A percentile compares a stretch with the other conserved stretches of the same genome.
Evolutionary conservation across 441 rosid genomes (phyloP).

Genomic region (Adansonia rubrostipa): DNA sequence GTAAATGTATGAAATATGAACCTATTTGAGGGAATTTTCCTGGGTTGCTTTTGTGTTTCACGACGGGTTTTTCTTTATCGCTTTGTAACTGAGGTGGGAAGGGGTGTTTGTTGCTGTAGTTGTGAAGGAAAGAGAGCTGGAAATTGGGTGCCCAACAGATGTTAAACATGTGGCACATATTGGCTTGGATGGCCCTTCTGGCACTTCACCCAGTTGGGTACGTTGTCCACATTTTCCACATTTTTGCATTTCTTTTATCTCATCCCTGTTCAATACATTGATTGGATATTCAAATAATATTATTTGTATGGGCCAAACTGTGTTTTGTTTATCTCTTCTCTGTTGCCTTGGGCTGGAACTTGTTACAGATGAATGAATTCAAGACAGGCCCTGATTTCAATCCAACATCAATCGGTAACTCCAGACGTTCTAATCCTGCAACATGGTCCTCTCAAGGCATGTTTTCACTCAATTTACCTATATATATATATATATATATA

Average conservation of each 20-base stretch:
- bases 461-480: constrained; percentile 11
- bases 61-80: constrained; percentile 2
- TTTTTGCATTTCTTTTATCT: neutral
- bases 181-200: constrained; percentile 68
- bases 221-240: constrained; percentile 22
- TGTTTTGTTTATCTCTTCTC: constrained; percentile 20
- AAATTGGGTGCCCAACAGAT: constrained; percentile 74
- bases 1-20: neutral
- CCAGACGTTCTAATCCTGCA: constrained; percentile 47
- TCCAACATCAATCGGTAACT: constrained; percentile 43
- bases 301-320: neutral
- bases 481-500: neutral
- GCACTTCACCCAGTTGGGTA: constrained; percentile 64
- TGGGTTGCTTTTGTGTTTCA: neutral
- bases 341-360: constrained; percentile 8
- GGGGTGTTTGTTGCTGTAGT: constrained; percentile 35
- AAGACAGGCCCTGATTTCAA: constrained; percentile 62
- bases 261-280: neutral
- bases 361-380: constrained; percentile 75
- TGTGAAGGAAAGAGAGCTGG: constrained; percentile 65
- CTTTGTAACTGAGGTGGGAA: constrained; percentile 20
- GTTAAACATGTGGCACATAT: constrained; percentile 77
- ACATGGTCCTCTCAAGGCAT: constrained; percentile 89
- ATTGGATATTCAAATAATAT: neutral
- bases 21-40: constrained; percentile 20